phyloP scores from a whole-genome alignment of 257 asterid genomes.

The Solanum clarkiae region DNA sequence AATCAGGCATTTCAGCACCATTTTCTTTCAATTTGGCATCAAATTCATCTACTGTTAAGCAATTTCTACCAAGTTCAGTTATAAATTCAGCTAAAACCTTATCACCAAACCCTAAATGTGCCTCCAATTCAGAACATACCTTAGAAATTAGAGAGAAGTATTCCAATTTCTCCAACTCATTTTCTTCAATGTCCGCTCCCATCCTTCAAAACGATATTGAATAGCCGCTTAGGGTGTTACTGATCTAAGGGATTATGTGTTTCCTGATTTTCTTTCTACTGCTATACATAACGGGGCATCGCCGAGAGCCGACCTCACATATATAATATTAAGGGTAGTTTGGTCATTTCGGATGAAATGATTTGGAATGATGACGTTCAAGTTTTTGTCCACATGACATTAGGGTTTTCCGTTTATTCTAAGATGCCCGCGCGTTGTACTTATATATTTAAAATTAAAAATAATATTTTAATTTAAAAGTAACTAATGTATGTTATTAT shows the following conservation, averaged over 20 bases:
- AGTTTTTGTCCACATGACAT: no score
- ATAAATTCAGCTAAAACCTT: constrained; percentile 76
- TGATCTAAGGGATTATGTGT: background rate
- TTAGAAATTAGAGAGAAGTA: constrained; percentile 71
- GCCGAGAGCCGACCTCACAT: no score
- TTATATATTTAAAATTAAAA: no score
- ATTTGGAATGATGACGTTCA: no score
- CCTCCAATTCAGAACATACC: constrained; percentile 69
- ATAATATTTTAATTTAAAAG: no score
- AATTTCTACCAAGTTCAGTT: constrained; percentile 56
- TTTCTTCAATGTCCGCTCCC: constrained; percentile 30
- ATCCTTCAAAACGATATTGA: constrained; percentile 1
- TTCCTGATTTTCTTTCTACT: background rate
- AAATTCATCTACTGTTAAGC: constrained; percentile 43
- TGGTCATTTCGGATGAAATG: no score
- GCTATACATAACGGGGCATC: no score
- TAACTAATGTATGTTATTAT: no score
- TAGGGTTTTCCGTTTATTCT: no score
- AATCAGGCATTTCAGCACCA: constrained; percentile 87
- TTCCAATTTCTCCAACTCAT: constrained; percentile 55
- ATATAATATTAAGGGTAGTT: no score
- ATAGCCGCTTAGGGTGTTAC: background rate
- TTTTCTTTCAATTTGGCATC: constrained; percentile 49
- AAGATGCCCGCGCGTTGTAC: no score
- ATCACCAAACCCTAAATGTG: constrained; percentile 60